These are phyloP conservation scores for Nannizziopsis arthrosporioides DNA, from an alignment of 2,329 filamentous ascomycete species.

Conservation along the genomic window DNA sequence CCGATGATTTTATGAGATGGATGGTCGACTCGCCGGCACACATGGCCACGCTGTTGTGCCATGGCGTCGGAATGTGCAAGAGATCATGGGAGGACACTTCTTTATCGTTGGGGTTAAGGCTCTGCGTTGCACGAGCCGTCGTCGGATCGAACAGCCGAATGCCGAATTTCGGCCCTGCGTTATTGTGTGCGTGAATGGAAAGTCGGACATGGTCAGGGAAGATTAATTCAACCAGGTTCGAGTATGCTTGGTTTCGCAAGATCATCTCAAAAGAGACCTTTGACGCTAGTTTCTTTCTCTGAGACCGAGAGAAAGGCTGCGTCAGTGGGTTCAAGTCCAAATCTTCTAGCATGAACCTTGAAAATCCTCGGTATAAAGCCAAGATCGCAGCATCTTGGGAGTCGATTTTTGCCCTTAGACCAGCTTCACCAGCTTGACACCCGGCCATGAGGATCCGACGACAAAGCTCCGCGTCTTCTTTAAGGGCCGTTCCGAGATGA, in stretches of 20 bases:
- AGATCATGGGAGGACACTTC: not conserved
- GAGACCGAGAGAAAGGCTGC: not conserved
- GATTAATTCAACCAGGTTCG: slow-evolving; percentile 6
- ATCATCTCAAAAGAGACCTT: slow-evolving; percentile 8
- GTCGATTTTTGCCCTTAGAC: not conserved
- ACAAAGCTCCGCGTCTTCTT: slow-evolving; percentile 2
- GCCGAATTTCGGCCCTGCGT: slow-evolving; percentile 4
- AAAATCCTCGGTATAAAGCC: slow-evolving; percentile 6
- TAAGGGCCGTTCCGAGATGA: not conserved
- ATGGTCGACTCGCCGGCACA: not conserved
- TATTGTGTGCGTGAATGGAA: slow-evolving; percentile 7
- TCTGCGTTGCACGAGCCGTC: not conserved
- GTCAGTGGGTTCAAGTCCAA: slow-evolving; percentile 1
- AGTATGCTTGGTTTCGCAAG: slow-evolving; percentile 7
- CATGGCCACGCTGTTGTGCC: slow-evolving; percentile 3
- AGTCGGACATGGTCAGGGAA: slow-evolving; percentile 5
- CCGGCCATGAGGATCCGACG: slow-evolving; percentile 3
- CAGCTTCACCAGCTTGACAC: not conserved
- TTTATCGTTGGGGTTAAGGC: not conserved
- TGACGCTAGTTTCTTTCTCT: slow-evolving; percentile 3
- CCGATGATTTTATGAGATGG: not conserved
- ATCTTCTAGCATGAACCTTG: slow-evolving; percentile 8
- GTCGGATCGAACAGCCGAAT: slow-evolving; percentile 1
- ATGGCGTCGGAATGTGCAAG: slow-evolving; percentile 1
- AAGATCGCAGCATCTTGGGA: slow-evolving; percentile 1